Percentiles rank a stretch among this genome's conserved stretches.
These are phyloP conservation scores for Tylopilus sp. DNA, from an alignment of 768 basidiomycete species.

Conservation along the genomic window DNA sequence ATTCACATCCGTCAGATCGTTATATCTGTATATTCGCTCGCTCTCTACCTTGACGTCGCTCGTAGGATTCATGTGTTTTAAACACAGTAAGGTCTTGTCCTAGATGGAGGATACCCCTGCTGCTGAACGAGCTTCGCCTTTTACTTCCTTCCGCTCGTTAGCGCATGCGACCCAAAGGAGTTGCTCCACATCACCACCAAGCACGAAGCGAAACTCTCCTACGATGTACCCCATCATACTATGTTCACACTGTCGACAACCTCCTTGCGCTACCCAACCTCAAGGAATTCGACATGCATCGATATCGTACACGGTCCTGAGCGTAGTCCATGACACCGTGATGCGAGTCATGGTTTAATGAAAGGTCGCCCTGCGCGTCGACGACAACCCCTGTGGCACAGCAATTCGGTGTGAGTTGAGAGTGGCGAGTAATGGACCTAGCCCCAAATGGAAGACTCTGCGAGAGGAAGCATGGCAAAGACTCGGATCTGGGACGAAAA, in stretches of 20 bases:
- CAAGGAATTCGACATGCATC: constrained; percentile 10
- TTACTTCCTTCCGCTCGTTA: constrained; percentile 20
- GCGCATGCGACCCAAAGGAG: constrained; percentile 8
- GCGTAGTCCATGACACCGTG: no score
- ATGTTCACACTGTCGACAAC: constrained; percentile 12
- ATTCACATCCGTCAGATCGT: constrained; percentile 11
- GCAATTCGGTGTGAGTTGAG: no score
- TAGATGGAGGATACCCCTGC: constrained; percentile 7
- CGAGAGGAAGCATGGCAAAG: no score
- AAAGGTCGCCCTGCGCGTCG: no score
- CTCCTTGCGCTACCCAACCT: constrained; percentile 17
- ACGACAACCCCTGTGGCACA: no score
- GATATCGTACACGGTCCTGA: no score
- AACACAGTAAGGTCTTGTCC: constrained; percentile 13
- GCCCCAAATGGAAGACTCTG: no score
- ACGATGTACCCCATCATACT: no score
- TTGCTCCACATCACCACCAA: constrained; percentile 8
- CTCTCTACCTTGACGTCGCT: constrained; percentile 21
- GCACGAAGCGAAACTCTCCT: background rate
- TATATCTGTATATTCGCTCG: constrained; percentile 5
- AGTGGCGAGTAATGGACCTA: no score
- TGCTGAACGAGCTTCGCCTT: constrained; percentile 19
- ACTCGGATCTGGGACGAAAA: no score
- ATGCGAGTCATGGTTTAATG: no score
- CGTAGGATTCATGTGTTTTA: constrained; percentile 16